Conservation (phyloP, 768 basidiomycete genomes). For the Amyloporia xantha region DNA sequence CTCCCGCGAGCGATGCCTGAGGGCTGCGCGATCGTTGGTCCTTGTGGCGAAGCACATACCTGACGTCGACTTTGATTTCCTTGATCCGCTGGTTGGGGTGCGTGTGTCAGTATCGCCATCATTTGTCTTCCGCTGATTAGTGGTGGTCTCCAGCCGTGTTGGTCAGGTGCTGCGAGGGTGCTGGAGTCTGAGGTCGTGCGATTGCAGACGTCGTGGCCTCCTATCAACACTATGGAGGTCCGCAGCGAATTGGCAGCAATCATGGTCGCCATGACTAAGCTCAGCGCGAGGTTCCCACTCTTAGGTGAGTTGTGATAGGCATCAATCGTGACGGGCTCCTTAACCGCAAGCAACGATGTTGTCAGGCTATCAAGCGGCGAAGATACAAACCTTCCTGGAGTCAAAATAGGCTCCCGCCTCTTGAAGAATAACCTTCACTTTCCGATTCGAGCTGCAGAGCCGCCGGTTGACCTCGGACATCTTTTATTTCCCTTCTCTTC, state of each 20-base stretch:
- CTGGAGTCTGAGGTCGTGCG: slow-evolving; percentile 60
- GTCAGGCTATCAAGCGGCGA: slow-evolving; percentile 23
- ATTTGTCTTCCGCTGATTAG: background rate
- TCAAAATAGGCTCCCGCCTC: slow-evolving; percentile 10
- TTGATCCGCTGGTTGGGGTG: slow-evolving; percentile 78
- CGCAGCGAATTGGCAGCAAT: slow-evolving; percentile 56
- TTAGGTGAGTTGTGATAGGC: slow-evolving; percentile 27
- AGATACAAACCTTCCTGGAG: slow-evolving; percentile 24
- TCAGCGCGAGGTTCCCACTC: slow-evolving; percentile 56
- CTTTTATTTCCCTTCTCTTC: too few species aligned
- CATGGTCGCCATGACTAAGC: slow-evolving; percentile 56
- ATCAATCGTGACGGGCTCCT: background rate
- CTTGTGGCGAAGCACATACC: slow-evolving; percentile 55
- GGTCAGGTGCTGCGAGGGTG: slow-evolving; percentile 63
- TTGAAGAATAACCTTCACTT: too few species aligned
- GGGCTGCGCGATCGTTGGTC: slow-evolving; percentile 54
- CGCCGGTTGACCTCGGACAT: too few species aligned
- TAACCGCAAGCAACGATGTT: slow-evolving; percentile 4
- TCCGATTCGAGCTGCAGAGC: too few species aligned
- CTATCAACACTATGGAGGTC: slow-evolving; percentile 46
- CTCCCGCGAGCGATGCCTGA: slow-evolving; percentile 61
- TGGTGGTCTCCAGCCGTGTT: slow-evolving; percentile 46
- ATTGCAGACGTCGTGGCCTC: slow-evolving; percentile 57
- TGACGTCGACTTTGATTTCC: slow-evolving; percentile 59
- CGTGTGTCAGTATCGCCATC: slow-evolving; percentile 21